These are phyloP conservation scores for Dentipellis fragilis DNA, from an alignment of 768 basidiomycete species.

Conservation along the genomic window DNA sequence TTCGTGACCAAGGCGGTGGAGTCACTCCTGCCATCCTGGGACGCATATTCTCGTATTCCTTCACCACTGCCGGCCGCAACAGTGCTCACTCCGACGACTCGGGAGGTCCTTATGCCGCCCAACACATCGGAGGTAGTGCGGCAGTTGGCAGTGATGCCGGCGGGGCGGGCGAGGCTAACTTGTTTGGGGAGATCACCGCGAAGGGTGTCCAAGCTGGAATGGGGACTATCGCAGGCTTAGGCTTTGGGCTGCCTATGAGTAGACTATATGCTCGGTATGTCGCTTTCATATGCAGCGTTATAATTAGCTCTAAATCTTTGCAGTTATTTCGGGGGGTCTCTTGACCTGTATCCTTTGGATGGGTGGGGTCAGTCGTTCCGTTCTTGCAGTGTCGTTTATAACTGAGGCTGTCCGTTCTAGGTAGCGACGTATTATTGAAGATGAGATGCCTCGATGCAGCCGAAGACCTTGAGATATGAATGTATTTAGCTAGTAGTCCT, in stretches of 20 bases:
- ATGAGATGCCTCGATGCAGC: conserved; percentile 42
- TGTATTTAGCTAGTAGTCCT: too few species aligned
- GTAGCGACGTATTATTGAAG: conserved; percentile 46
- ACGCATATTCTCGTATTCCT: conserved; percentile 85
- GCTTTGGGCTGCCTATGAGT: conserved; percentile 82
- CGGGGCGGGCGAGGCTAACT: conserved; percentile 30
- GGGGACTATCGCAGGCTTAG: conserved; percentile 85
- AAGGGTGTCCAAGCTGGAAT: conserved; percentile 71
- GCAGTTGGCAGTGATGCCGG: conserved; percentile 35
- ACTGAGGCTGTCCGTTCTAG: conserved; percentile 16
- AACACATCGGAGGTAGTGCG: conserved; percentile 65
- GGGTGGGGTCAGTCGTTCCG: conserved; percentile 57
- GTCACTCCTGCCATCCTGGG: conserved; percentile 65
- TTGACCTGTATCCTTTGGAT: conserved; percentile 73
- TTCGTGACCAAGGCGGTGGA: conserved; percentile 84
- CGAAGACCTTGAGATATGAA: conserved; percentile 39
- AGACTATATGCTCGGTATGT: conserved; percentile 54
- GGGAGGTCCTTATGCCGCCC: conserved; percentile 66
- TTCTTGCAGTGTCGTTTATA: not conserved
- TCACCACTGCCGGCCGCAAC: conserved; percentile 68
- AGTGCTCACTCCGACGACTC: conserved; percentile 27
- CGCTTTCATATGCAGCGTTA: not conserved
- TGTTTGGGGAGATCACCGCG: conserved; percentile 72
- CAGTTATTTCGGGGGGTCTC: conserved; percentile 79
- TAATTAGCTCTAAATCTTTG: conserved; percentile 10